Evolutionary conservation across 2,329 filamentous ascomycete genomes (phyloP), one percentile per base, ranked within the genome.

Genomic region (Leptographium procerum): DNA sequence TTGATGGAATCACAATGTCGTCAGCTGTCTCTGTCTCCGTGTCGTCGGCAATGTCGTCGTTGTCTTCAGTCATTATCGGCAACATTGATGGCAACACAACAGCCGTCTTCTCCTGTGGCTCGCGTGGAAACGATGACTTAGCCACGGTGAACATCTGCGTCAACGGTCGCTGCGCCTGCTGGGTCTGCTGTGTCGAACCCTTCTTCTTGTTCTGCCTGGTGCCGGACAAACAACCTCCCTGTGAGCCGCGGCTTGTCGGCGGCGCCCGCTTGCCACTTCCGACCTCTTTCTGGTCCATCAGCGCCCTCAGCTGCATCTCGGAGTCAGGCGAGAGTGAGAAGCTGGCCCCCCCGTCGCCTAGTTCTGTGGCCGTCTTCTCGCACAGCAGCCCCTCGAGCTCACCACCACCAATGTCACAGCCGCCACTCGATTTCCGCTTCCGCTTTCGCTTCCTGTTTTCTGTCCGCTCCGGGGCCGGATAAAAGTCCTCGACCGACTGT

Each of bases 401-500:
- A n/a, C n/a, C n/a, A n/a, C n/a, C n/a, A n/a, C n/a, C n/a, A n/a
- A n/a, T n/a, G n/a, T n/a, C n/a, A n/a, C n/a, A n/a, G n/a, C n/a
- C n/a, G n/a, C n/a, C n/a, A n/a, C n/a, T n/a, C n/a, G n/a, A n/a
- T n/a, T 14, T 33, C 19, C 11, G 36, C 52, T 22, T 16, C 10
- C 53, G 24, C 31, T 57, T 59, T 26, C 52, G 52, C 33, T 60
- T 63, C 43, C 26, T 59, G 24, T 47, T 53, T 16, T 53, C 58
- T 4, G 56, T 7, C 6, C 58, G 57, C 14, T 40, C 57, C 0
- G 34, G 14, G 22, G 26, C 78, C 0, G 88, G 87, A 68, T 88
- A 96, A 19, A 99, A 76, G 67, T 97, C 92, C 68, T 91, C 87
- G 0, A 97, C 85, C 56, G 92, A 91, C 66, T 95, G 83, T 45